A percentile compares a stretch with the other conserved stretches of the same genome.
Evolutionary conservation across 2,329 filamentous ascomycete species (phyloP).

Genomic region (Penicillium sp.): DNA sequence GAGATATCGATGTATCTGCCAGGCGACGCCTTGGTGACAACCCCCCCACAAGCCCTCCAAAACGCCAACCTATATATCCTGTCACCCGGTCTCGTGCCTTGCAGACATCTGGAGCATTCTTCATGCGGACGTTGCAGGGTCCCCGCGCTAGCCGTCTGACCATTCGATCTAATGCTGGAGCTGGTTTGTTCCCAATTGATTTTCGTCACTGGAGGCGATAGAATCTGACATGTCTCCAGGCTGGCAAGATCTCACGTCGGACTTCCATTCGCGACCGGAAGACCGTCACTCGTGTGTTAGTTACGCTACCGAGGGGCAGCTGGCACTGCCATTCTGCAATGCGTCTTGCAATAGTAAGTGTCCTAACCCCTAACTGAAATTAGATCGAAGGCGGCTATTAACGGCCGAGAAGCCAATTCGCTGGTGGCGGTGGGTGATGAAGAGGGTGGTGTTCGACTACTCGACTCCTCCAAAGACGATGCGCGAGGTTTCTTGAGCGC

Average conservation of each 20-base stretch:
- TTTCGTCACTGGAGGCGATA: no score
- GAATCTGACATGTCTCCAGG: conserved; percentile 36
- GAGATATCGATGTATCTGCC: conserved; percentile 26
- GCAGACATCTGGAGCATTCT: conserved; percentile 39
- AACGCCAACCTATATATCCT: conserved; percentile 30
- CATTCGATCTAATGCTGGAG: conserved; percentile 36
- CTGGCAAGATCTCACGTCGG: conserved; percentile 59
- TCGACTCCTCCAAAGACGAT: conserved; percentile 58
- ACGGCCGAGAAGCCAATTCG: conserved; percentile 54
- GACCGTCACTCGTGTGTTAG: conserved; percentile 53
- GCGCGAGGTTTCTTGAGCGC: conserved; percentile 54
- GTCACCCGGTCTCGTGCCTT: conserved; percentile 38
- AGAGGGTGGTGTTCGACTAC: conserved; percentile 61
- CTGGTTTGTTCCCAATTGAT: conserved; percentile 32
- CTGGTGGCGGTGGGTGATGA: conserved; percentile 69
- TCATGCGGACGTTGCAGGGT: conserved; percentile 38
- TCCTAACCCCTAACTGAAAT: not conserved
- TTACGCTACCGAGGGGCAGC: conserved; percentile 32
- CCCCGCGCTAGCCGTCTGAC: conserved; percentile 32
- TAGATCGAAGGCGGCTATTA: conserved; percentile 13
- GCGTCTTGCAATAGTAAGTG: conserved; percentile 63
- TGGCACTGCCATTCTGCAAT: conserved; percentile 63
- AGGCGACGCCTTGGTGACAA: conserved; percentile 17
- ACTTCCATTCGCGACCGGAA: conserved; percentile 58
- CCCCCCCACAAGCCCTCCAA: conserved; percentile 17